phyloP scores from a whole-genome alignment of 106 monocot genomes.

The Gastrodia elata region DNA sequence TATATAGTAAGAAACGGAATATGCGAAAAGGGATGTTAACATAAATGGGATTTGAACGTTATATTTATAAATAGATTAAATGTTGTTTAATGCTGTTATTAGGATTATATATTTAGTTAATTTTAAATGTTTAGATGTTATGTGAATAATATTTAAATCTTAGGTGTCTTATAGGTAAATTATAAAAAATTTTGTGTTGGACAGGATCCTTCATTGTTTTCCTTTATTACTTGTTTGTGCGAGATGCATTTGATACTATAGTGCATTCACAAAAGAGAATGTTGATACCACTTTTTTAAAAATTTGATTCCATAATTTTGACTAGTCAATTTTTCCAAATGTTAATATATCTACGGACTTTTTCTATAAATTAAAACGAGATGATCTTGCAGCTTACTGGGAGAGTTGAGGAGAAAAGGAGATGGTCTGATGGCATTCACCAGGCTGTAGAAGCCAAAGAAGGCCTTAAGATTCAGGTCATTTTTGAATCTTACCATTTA shows the following conservation, averaged over 20 bases:
- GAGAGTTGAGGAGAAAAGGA: conserved; percentile 92
- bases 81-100: too few relatives aligned
- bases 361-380: background rate
- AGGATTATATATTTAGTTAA: too few relatives aligned
- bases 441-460: conserved; percentile 99
- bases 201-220: background rate
- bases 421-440: conserved; percentile 99
- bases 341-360: background rate
- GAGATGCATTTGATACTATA: background rate
- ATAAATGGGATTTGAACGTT: too few relatives aligned
- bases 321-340: background rate
- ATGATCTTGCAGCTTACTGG: conserved; percentile 80
- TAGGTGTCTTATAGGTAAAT: too few relatives aligned
- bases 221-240: background rate
- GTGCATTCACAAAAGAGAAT: background rate
- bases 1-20: too few relatives aligned
- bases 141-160: too few relatives aligned
- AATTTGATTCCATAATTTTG: background rate
- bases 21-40: too few relatives aligned
- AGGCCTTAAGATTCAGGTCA: conserved; percentile 86
- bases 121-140: too few relatives aligned
- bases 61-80: too few relatives aligned
- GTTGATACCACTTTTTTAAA: background rate
- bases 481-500: background rate
- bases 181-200: too few relatives aligned